Evolutionary conservation across 495 filamentous ascomycete species (phyloP), one percentile per base, ranked within the genome.

Genomic region (Durotheca rogersii): DNA sequence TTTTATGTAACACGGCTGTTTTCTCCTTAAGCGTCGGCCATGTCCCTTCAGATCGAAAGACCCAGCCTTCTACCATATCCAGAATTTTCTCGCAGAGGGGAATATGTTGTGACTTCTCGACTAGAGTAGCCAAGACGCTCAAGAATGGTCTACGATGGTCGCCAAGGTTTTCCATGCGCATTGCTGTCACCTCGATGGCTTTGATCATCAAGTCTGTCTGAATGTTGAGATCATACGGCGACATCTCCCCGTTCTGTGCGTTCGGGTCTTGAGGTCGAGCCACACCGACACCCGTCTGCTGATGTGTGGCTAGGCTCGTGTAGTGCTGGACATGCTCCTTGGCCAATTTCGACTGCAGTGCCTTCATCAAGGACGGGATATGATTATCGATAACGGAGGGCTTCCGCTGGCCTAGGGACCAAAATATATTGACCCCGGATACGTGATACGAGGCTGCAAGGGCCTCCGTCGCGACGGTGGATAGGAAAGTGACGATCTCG

Each of bases 1-100:
- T 99, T 69, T 99, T 99, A 60, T 90, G 88, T 12, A 99, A 66
- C 0, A 99, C 92, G 1, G 94, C 94, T 1, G 89, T 95, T 72
- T 97, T 97, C 69, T 99, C 94, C 64, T 99, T 99, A 3, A 97
- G 72, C 0, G 92, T 96, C 2, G 94, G 94, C 80, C 91, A 95
- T 3, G 88, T 87, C 47, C 95, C 91, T 21, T 86, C 88, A 1
- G 89, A 90, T 42, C 88, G 79, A 77, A 99, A 97, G 9, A 97
- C 86, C 94, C 94, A 99, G 3, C 73, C 74, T 60, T 95, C 90
- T n/a, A 96, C 91, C 80, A 97, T 92, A 17, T 86, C 81, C 6
- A 99, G 72, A 33, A 99, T 89, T 71, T 94, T 95, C 56, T 84
- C 82, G 67, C 94, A 97, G 6, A 99, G 77, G 20, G 79, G 76